phyloP scores from a whole-genome alignment of 768 basidiomycete genomes.

The Boletellus ananas region DNA sequence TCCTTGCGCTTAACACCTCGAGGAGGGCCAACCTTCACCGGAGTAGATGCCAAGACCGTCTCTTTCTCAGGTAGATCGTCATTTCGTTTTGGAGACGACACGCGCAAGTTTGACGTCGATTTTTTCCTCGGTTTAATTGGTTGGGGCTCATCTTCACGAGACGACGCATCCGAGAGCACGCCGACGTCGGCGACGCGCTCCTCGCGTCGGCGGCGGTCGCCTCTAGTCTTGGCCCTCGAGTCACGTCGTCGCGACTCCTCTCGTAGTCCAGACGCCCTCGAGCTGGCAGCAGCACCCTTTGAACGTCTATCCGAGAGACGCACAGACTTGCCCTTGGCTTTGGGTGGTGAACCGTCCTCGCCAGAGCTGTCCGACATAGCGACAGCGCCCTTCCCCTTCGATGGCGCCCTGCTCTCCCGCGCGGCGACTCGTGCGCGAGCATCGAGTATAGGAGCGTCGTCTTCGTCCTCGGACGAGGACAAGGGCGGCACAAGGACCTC shows the following conservation, averaged over 20 bases:
- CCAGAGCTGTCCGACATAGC: not conserved
- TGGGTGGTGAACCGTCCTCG: slow-evolving; percentile 1
- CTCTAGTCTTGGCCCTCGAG: not conserved
- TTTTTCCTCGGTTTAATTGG: slow-evolving; percentile 2
- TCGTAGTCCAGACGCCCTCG: not conserved
- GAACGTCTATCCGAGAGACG: not conserved
- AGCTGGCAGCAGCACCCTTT: not conserved
- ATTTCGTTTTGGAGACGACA: not conserved
- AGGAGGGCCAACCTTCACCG: slow-evolving; percentile 26
- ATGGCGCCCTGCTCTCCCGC: not conserved
- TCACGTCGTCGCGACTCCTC: not conserved
- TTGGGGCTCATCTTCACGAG: slow-evolving; percentile 4
- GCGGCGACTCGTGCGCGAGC: not conserved
- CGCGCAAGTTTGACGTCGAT: not conserved
- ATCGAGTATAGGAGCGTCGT: not conserved
- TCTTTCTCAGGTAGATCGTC: slow-evolving; percentile 4
- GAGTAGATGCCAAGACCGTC: not conserved
- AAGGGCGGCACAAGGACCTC: slow-evolving; percentile 9
- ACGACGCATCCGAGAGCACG: not conserved
- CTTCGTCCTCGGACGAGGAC: slow-evolving; percentile 11
- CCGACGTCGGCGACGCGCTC: not conserved
- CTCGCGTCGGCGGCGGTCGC: not conserved
- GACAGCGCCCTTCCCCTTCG: not conserved
- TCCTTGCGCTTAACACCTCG: slow-evolving; percentile 16
- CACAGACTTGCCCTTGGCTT: not conserved